Base-by-base conservation (phyloP, 306 rosid genomes). In the Quercus robur region DNA sequence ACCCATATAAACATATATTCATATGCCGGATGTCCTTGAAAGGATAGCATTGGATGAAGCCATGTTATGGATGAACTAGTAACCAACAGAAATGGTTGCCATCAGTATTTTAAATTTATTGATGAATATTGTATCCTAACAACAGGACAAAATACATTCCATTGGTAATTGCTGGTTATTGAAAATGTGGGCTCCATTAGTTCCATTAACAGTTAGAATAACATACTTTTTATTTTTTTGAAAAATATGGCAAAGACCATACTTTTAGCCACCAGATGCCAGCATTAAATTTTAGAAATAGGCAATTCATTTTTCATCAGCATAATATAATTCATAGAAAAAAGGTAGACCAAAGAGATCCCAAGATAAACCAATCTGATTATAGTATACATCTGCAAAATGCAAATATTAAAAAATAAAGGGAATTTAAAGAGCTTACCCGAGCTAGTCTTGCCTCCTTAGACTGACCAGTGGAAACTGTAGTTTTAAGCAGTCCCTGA, bases 381-480 rank as follows among this genome's bases (percentile, higher is more conserved):
- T 68, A n/a, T 68, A 5, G 72, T 21, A 6, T 7, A 6, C 5
- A 73, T 35, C n/a, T 15, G 30, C 68, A 73, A 55, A 31, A 13
- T 21, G 30, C 57, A 73, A 55, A 31, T 33, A 51, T 66, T 31
- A 58, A 13, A 28, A 82, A 67, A 23, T 20, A 49, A 12, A 49
- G 55, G 21, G 21, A 19, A 18, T 35, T 31, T n/a, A 59, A 56
- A 64, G 25, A 75, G 58, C 91, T 89, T 93, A 95, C 99, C 97
- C 96, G 88, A 61, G 98, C 98, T 87, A 95, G 81, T 87, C 99
- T 95, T 83, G 99, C 99, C 86, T 95, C 99, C 85, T 95, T 95
- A 31, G 98, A 93, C 87, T 91, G 96, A 80, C 99, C 99, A 70
- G 98, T 89, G 75, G 99, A 88, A 82, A 83, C 90, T 56, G 97